These are phyloP conservation scores for Neurospora tetraspora DNA, from an alignment of 495 filamentous ascomycete species.

Conservation along the genomic window DNA sequence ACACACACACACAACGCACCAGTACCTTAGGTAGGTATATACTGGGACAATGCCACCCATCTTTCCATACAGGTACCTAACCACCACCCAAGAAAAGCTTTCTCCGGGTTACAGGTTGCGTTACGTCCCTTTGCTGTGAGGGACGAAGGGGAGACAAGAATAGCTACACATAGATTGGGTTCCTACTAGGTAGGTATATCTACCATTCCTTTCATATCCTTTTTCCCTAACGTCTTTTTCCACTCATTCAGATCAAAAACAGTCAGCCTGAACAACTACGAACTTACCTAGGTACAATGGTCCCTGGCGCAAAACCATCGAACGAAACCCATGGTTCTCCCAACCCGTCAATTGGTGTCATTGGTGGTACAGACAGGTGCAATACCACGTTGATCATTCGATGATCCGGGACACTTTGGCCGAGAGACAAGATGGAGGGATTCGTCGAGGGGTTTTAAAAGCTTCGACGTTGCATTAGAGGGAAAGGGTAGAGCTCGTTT, in stretches of 20 bases:
- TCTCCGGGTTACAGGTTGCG: background rate
- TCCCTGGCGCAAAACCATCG: background rate
- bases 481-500: background rate
- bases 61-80: background rate
- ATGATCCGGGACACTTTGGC: background rate
- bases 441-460: background rate
- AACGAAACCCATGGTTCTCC: background rate
- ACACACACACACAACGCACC: background rate
- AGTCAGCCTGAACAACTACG: background rate
- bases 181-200: too few species aligned
- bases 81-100: background rate
- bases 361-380: background rate
- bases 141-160: background rate
- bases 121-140: background rate
- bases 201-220: too few species aligned
- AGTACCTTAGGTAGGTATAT: background rate
- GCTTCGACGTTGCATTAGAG: background rate
- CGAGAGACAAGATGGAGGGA: background rate
- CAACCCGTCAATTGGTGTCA: background rate
- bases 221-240: too few species aligned
- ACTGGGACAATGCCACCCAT: background rate
- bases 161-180: conserved; percentile 8
- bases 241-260: too few species aligned
- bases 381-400: background rate
- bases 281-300: background rate